Evolutionary conservation across 148 eudicot species (phyloP), one percentile per base, ranked within the genome.

Genomic region (Heliosperma pusillum): DNA sequence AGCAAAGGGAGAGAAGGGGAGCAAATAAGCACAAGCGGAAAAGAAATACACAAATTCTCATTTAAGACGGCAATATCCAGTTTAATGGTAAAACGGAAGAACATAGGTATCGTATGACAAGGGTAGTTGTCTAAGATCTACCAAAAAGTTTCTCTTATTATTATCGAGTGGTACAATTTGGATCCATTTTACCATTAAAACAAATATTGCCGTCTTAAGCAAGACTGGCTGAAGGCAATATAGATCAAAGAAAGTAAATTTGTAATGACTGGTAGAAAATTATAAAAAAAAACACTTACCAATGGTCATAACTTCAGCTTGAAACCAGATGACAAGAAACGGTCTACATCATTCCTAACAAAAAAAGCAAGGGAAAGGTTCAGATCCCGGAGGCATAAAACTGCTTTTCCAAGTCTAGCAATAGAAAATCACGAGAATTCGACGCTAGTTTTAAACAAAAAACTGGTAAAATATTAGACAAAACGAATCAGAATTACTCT

Each of bases 271-370:
- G 24, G 58, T 58, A 1, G 26, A 19, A 58, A 58, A 58, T 20
- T 0, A 21, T 4, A 58, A 19, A 58, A n/a, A 55, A 12, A 55
- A 12, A 15, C 7, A 19, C 24, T 19, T 58, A 58, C 10, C 9
- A 57, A 25, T 58, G 26, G n/a, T 58, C 26, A 58, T 20, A 58
- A 25, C n/a, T 20, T 58, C 26, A 58, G 62, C 62, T 58, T 58
- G 62, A 58, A 58, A 20, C 62, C 62, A 21, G 62, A 58, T 19
- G 62, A 58, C 26, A 58, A 25, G 26, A 58, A 58, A 58, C 62
- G 22, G 62, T 58, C 25, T 25, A 22, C 62, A 58, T 58, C 62
- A 58, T 58, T 58, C 62, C 62, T 58, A 58, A 58, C 10, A 58
- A 19, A 7, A 58, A n/a, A n/a, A 58, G 24, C 2, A 58, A n/a